phyloP scores from a whole-genome alignment of 768 basidiomycete genomes.

The Chalciporus piperatus region DNA sequence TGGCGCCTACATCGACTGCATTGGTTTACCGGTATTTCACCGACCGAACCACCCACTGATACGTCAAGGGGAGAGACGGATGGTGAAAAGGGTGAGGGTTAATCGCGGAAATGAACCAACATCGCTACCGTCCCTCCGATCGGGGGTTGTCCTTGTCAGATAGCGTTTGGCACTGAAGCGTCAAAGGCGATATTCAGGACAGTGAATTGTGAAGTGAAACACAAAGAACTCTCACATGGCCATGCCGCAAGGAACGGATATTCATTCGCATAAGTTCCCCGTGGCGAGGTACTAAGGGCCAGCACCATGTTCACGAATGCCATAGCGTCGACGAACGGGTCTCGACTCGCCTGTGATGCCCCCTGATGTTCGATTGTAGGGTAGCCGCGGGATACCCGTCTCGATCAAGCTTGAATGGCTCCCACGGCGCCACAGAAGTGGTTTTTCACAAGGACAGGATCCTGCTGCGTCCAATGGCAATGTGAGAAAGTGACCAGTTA shows the following conservation, averaged over 20 bases:
- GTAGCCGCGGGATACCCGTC: slow-evolving; percentile 2
- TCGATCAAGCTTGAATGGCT: background rate
- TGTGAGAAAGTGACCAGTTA: background rate
- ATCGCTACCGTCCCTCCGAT: slow-evolving; percentile 9
- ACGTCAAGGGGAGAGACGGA: slow-evolving; percentile 16
- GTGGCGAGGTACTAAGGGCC: background rate
- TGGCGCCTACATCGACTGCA: slow-evolving; percentile 1
- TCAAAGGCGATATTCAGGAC: background rate
- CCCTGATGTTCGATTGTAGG: background rate
- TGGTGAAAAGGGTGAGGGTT: slow-evolving; percentile 2
- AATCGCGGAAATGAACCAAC: slow-evolving; percentile 23
- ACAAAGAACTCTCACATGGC: background rate
- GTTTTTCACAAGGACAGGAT: background rate
- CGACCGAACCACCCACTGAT: slow-evolving; percentile 1
- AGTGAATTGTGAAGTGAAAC: slow-evolving; percentile 2
- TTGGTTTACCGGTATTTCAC: slow-evolving; percentile 9
- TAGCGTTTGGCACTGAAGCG: slow-evolving; percentile 10
- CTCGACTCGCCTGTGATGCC: background rate
- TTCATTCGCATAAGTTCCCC: background rate
- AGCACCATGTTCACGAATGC: background rate
- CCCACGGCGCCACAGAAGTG: slow-evolving; percentile 10
- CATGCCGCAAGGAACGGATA: slow-evolving; percentile 3
- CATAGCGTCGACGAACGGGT: background rate
- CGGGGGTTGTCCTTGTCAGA: slow-evolving; percentile 10
- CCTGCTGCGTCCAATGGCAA: background rate